Evolutionary conservation across 495 filamentous ascomycete genomes (phyloP).

Genomic region (Aspergillus asperescens): DNA sequence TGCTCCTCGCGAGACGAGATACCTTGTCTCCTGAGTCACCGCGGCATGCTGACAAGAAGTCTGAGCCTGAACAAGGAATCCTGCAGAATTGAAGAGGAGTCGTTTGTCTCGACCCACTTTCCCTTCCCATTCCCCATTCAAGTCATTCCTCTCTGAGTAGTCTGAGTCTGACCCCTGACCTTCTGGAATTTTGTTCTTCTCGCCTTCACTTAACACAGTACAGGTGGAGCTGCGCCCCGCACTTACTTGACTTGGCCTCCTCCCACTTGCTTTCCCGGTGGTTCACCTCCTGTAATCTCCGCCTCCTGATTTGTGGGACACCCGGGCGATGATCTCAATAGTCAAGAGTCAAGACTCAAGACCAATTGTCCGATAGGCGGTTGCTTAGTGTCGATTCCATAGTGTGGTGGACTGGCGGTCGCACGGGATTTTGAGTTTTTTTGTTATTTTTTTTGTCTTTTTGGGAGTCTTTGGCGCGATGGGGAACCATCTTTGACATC

Average conservation of each 20-base stretch:
- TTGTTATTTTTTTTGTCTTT: background rate
- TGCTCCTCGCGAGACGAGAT: too few species aligned
- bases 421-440: constrained; percentile 4
- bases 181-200: constrained; percentile 21
- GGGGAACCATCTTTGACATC: background rate
- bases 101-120: constrained; percentile 10
- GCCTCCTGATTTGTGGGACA: constrained; percentile 27
- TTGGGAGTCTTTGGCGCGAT: background rate
- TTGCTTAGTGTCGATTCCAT: constrained; percentile 21
- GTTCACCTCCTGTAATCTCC: constrained; percentile 24
- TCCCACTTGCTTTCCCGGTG: constrained; percentile 23
- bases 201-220: too few species aligned
- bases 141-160: too few species aligned
- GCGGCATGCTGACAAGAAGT: too few species aligned
- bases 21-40: too few species aligned
- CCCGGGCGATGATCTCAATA: constrained; percentile 23
- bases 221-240: constrained; percentile 16
- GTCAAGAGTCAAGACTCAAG: constrained; percentile 5
- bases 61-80: too few species aligned
- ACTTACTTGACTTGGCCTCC: too few species aligned
- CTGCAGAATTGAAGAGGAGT: too few species aligned
- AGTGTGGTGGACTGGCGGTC: constrained; percentile 7
- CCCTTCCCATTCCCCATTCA: too few species aligned
- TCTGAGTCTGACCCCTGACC: constrained; percentile 19
- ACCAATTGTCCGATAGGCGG: constrained; percentile 25